Evolutionary conservation across 306 rosid genomes (phyloP), one percentile per base, ranked within the genome.

Genomic region (Cicer cuneatum): DNA sequence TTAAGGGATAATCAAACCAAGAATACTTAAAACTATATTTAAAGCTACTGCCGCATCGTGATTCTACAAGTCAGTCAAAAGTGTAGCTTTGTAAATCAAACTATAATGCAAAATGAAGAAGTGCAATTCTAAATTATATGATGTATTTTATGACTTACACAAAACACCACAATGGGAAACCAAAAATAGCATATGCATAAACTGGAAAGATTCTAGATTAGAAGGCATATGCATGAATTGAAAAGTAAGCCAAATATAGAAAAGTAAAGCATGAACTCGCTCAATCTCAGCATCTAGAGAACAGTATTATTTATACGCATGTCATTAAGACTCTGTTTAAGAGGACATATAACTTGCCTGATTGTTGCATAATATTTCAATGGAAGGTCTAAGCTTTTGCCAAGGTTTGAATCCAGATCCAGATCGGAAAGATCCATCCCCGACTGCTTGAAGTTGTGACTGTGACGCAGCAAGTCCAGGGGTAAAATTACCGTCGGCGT

Each of bases 321-420:
- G 68, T 52, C 48, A 52, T 54, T 49, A 29, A 24, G 61, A 64
- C 14, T 39, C 24, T 49, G 72, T 33, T 14, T 6, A 60, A 47
- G 40, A 75, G 52, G 45, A 42, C 57, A 75, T 21, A 83, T 45
- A 53, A 82, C 92, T 87, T 85, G 87, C 98, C 97, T 93, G 98
- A 73, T 90, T 95, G 87, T 87, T 92, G 84, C 99, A 92, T 81
- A 95, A 68, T 81, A 95, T 89, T 87, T 95, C 99, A 79, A 95
- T 89, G 59, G 96, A 87, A 71, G 99, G 97, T 76, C 83, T 89
- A 67, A 81, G 89, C 88, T 90, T 94, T 79, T 87, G 97, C 97
- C 96, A 88, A 59, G 93, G 89, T 90, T 88, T 92, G 63, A 82
- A 83, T 77, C 92, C 99, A 73, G 97, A 79, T 8, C 99, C 99